phyloP scores from a whole-genome alignment of 2,329 filamentous ascomycete genomes.

The Arthrinium phaeospermum region DNA sequence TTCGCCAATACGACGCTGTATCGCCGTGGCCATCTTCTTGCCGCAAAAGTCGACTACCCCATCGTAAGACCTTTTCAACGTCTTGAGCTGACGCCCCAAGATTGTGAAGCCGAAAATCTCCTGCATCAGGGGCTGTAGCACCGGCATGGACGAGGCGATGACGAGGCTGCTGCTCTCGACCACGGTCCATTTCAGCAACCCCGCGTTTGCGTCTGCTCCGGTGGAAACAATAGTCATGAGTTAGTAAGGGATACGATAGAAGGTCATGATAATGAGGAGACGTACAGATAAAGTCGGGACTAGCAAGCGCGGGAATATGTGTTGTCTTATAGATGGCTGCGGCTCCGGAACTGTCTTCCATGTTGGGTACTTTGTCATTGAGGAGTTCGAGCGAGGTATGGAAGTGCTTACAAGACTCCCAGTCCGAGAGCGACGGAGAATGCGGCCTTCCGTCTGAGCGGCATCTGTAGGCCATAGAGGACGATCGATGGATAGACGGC shows the following conservation, averaged over 20 bases:
- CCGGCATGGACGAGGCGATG: slow-evolving; percentile 37
- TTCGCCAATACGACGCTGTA: background rate
- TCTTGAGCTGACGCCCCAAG: background rate
- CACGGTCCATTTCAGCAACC: slow-evolving; percentile 28
- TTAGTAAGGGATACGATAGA: too few relatives aligned
- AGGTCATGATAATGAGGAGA: background rate
- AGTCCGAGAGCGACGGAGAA: slow-evolving; percentile 34
- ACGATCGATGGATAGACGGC: slow-evolving; percentile 47
- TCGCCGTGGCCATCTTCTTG: background rate
- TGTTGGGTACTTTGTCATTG: background rate
- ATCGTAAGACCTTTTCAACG: background rate
- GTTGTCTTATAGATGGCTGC: slow-evolving; percentile 28
- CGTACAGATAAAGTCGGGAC: slow-evolving; percentile 33
- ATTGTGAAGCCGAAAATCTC: slow-evolving; percentile 22
- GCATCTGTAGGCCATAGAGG: slow-evolving; percentile 44
- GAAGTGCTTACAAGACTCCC: slow-evolving; percentile 31
- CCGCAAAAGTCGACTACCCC: background rate
- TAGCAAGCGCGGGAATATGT: slow-evolving; percentile 22
- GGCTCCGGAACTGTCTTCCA: slow-evolving; percentile 23
- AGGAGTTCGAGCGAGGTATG: background rate
- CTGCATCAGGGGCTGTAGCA: slow-evolving; percentile 36
- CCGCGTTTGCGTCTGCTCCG: slow-evolving; percentile 29
- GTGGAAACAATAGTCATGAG: background rate
- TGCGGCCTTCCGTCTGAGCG: slow-evolving; percentile 33
- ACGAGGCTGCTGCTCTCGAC: slow-evolving; percentile 37